Percentiles rank a stretch among this genome's conserved stretches.
These are phyloP conservation scores for Zangia roseola DNA, from an alignment of 768 basidiomycete genomes.

Conservation along the genomic window DNA sequence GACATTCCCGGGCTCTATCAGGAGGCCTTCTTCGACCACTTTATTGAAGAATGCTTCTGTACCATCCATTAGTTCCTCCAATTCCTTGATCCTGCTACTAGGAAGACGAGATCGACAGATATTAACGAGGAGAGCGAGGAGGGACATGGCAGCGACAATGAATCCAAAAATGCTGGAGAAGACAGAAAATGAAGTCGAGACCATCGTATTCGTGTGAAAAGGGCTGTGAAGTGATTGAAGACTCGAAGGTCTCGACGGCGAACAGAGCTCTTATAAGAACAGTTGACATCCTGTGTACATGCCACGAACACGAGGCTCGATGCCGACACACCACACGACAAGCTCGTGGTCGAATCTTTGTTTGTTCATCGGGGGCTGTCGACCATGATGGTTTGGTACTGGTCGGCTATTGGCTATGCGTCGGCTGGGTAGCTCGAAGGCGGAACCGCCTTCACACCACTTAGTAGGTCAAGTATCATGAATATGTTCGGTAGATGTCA, in stretches of 20 bases:
- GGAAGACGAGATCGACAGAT: slow-evolving; percentile 4
- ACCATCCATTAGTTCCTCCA: slow-evolving; percentile 2
- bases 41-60: not conserved
- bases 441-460: no score
- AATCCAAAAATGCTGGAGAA: slow-evolving; percentile 8
- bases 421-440: no score
- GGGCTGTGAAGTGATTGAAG: not conserved
- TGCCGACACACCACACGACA: not conserved
- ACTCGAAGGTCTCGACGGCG: not conserved
- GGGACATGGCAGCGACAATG: not conserved
- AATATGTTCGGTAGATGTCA: no score
- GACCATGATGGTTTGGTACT: no score
- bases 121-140: not conserved
- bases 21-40: slow-evolving; percentile 5
- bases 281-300: slow-evolving; percentile 6
- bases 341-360: not conserved
- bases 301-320: not conserved
- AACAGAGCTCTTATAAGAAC: not conserved
- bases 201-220: not conserved
- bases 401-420: no score
- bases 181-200: not conserved
- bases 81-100: slow-evolving; percentile 1
- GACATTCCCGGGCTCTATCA: not conserved
- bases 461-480: no score
- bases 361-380: no score